Base-by-base conservation (phyloP, 441 rosid genomes). In the Pelargonium australe region DNA sequence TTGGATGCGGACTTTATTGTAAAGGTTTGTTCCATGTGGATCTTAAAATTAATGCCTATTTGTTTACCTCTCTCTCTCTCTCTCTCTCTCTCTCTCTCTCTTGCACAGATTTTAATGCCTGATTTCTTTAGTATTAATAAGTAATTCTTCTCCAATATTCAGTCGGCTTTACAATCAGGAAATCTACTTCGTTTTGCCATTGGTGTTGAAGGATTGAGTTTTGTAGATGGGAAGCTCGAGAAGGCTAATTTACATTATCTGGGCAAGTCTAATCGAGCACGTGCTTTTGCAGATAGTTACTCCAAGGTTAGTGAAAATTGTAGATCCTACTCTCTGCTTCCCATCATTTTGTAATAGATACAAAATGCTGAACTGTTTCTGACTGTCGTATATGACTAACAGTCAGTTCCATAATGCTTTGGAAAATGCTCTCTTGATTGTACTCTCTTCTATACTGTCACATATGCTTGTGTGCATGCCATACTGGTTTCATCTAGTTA, bases 221-320 rank as follows among this genome's bases (percentile, higher is more conserved):
- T 90, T 79, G 85, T 74, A 63, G 95, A 90, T 69, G 98, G 96
- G 69, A 90, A 80, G 79, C 85, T 92, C 69, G 91, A 86, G 80
- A 89, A 78, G 61, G 95, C 91, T 43, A 97, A 95, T 79, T 73
- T 92, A 64, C 83, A 83, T 70, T 95, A 84, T 77, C 83, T 83
- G 47, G 87, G 91, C 71, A 84, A 83, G 77, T 64, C 85, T 72
- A 87, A 90, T 69, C 81, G 86, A 74, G 86, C 93, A 4, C 90
- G 98, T 53, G 88, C 96, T 45, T 95, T 86, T 73, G 93, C 99
- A 51, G 99, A 95, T 74, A 92, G 92, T 80, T 92, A 84, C 79
- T 95, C 99, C 65, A 91, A 95, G 97, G 96, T 91, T 67, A 34
- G 84, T 79, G 53, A 67, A 70, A 70, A 25, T 51, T 53, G 6